Base-by-base conservation (phyloP, 352 stramenopile genomes). In the Pythium chondricola region DNA sequence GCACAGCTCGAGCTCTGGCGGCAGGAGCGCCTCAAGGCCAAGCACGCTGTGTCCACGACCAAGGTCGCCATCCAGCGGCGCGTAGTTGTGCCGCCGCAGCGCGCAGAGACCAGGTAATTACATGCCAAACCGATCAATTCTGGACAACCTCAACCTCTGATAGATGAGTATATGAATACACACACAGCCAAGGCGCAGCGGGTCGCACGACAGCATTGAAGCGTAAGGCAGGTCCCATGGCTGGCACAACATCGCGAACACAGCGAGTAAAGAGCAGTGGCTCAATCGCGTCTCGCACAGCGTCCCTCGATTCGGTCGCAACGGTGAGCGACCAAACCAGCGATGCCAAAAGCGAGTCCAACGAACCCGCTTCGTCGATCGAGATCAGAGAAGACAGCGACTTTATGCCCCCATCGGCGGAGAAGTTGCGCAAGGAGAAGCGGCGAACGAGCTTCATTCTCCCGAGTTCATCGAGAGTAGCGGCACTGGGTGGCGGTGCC, bases 1-100 rank as follows among this genome's bases (percentile, higher is more conserved):
- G 64, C 63, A 37, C 76, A 82, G 52, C 61, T 91, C 21, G 74
- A 87, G 65, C 59, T 65, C 46, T 91, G 79, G 79, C 79, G 69
- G 32, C 61, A 66, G 33, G 61, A 79, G 56, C 77, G 74, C 45
- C 61, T 64, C 44, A 52, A 38, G 13, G 52, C 33, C 17, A 58
- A 59, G 60, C 21, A 21, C 25, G n/a, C 40, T 17, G 30, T 51
- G 9, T 6, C 40, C 38, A 53, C 46, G 31, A 58, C 58, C 13
- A 58, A 45, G 1, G 54, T 58, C 37, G 37, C 56, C 26, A 55
- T 64, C 31, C 48, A 64, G 33, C 49, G 56, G 2, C 56, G 43
- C 38, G 55, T 63, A 3, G 56, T 64, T 14, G 40, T 16, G 32
- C 32, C 48, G 17, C 38, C 52, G 40, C 27, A 32, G 61, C 30